Evolutionary conservation across 2,329 filamentous ascomycete species (phyloP), one percentile per base, ranked within the genome.

Genomic region (Ciborinia camelliae): DNA sequence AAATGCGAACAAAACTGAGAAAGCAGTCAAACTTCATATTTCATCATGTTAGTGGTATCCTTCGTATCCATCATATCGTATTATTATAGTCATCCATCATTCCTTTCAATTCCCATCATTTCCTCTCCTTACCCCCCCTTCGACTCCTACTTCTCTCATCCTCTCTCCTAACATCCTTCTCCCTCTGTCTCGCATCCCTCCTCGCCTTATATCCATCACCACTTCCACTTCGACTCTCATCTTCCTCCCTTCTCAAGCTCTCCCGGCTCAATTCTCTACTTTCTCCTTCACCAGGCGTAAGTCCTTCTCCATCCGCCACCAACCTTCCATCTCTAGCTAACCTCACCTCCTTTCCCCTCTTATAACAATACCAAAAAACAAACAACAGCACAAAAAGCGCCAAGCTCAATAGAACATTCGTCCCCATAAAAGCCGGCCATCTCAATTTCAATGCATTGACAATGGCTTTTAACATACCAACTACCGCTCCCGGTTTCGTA

Each of bases 321-420:
- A 59, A 37, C 12, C n/a, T 59, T 30, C 62, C 62, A 65, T 75
- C 73, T 20, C 66, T 69, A 45, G 71, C 71, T 12, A 98, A 84
- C 59, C 95, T 86, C 8, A 87, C 88, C 79, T 99, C 94, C 52
- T 87, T 87, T 47, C 95, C 95, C 62, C 95, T 90, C 80, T 98
- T 98, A 78, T 98, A 90, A 79, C 93, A 98, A 79, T 98, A 99
- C 93, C 94, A 99, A 72, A 98, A 88, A 52, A 96, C 91, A 75
- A 97, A 95, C 52, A 45, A 82, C 89, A 82, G 83, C 94, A 92
- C 81, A 73, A 96, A 96, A 1, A 98, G 80, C 0, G 91, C 92
- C 69, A 98, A 80, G 68, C 91, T 95, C 87, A 96, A 91, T 20
- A 98, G 81, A 23, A 97, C 88, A 76, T 96, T 98, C 63, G 94